A percentile compares a stretch with the other conserved stretches of the same genome.
Conservation (phyloP, 2,329 filamentous ascomycete genomes). For the Fusarium aywerte region DNA sequence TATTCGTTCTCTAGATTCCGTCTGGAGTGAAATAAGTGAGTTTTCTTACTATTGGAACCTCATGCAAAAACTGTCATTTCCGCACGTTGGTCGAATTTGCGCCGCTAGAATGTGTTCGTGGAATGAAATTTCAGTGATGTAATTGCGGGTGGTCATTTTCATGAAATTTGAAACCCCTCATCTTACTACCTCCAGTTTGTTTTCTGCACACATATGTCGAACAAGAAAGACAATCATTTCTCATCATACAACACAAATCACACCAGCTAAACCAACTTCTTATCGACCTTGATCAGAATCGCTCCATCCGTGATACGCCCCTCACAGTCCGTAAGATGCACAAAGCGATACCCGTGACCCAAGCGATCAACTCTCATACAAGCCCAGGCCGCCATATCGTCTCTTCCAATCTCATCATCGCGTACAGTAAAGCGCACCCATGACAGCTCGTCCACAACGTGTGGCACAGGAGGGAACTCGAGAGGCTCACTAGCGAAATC, state of each 20-base stretch:
- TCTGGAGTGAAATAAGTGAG: background rate
- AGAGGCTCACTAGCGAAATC: slow-evolving; percentile 71
- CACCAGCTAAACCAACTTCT: slow-evolving; percentile 55
- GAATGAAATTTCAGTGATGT: too few relatives aligned
- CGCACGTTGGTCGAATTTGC: too few relatives aligned
- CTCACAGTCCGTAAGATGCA: slow-evolving; percentile 77
- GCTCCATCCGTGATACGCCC: slow-evolving; percentile 74
- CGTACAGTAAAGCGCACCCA: slow-evolving; percentile 87
- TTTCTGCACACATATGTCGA: background rate
- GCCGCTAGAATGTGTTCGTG: too few relatives aligned
- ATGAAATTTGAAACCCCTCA: too few relatives aligned
- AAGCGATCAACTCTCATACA: slow-evolving; percentile 87
- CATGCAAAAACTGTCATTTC: background rate
- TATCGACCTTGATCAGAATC: slow-evolving; percentile 79
- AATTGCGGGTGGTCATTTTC: too few relatives aligned
- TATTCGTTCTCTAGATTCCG: rapidly evolving
- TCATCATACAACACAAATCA: slow-evolving; percentile 13
- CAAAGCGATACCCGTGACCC: slow-evolving; percentile 77
- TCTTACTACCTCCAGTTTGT: too few relatives aligned
- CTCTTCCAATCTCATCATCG: slow-evolving; percentile 83
- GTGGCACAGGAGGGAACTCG: slow-evolving; percentile 64
- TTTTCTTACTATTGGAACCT: too few relatives aligned
- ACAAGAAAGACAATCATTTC: background rate
- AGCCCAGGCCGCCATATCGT: slow-evolving; percentile 86
- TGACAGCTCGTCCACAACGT: slow-evolving; percentile 74